phyloP scores from a whole-genome alignment of 129 eudicot species.

The Smallanthus sonchifolius region DNA sequence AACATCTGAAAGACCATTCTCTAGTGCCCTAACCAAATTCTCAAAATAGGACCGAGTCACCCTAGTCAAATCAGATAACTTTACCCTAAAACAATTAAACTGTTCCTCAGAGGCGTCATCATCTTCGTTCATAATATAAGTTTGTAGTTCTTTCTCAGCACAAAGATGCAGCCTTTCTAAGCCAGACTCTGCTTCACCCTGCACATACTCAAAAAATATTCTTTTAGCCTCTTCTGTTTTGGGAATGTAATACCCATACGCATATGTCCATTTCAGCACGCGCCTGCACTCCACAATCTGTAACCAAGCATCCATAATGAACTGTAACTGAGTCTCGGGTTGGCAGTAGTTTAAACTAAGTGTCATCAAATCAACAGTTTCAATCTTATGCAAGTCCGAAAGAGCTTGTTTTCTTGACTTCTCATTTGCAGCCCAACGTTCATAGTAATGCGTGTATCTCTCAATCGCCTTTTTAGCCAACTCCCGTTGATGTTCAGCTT shows the following conservation, averaged over 20 bases:
- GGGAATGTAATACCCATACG: slow-evolving; percentile 39
- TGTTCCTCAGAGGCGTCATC: slow-evolving; percentile 11
- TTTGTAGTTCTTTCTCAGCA: slow-evolving; percentile 39
- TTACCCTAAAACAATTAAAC: slow-evolving; percentile 19
- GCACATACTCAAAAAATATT: slow-evolving; percentile 37
- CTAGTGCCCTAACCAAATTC: slow-evolving; percentile 44
- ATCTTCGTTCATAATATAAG: slow-evolving; percentile 17
- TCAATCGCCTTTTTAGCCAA: slow-evolving; percentile 32
- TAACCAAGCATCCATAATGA: slow-evolving; percentile 42
- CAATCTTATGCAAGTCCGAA: slow-evolving; percentile 21
- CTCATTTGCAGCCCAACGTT: slow-evolving; percentile 48
- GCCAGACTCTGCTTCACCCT: slow-evolving; percentile 44
- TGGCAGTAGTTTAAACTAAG: slow-evolving; percentile 9
- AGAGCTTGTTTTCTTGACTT: slow-evolving; percentile 35
- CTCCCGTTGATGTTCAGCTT: slow-evolving; percentile 30
- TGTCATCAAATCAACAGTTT: slow-evolving; percentile 12
- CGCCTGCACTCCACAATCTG: slow-evolving; percentile 55
- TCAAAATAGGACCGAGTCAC: slow-evolving; percentile 44
- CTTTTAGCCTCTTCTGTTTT: slow-evolving; percentile 26
- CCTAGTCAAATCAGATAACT: slow-evolving; percentile 31
- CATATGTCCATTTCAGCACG: slow-evolving; percentile 46
- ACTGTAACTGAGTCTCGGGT: slow-evolving; percentile 24
- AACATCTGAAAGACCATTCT: slow-evolving; percentile 49
- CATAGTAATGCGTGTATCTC: slow-evolving; percentile 46
- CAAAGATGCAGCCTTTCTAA: slow-evolving; percentile 47